Base-by-base conservation (phyloP, 306 rosid genomes). In the Fragaria ananassa region DNA sequence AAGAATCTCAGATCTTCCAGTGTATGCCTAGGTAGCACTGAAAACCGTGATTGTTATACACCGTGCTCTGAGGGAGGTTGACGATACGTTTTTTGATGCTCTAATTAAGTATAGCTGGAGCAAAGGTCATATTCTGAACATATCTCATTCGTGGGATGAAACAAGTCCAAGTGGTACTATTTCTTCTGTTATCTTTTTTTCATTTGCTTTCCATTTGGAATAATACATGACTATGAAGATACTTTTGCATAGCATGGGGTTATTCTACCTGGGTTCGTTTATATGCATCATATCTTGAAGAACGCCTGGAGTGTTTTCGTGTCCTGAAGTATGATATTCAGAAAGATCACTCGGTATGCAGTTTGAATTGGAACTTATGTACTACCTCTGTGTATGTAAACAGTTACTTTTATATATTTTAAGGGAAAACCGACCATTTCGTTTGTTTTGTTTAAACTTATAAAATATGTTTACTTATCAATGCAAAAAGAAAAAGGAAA, bases 51-150 rank as follows among this genome's bases (percentile, higher is more conserved):
- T 75, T 34, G 49, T 75, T 29, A 27, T 75, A 11, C 78, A 75
- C 47, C 78, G 78, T 19, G 78, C 71, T 31, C 21, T 75, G 78
- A 44, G 71, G 70, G 78, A 75, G n/a, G 78, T 75, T 18, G 78
- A 62, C 47, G 46, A 61, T 2, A 17, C 71, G 10, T 63, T 75
- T 63, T 63, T 46, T n/a, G 78, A 75, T 6, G 71, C 68, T 5
- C 71, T 62, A 10, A 25, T 75, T 41, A 75, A 44, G 49, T 75
- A 63, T 75, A 63, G 78, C 78, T 46, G 56, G 69, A 75, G 71
- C 31, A 62, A 70, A 61, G 70, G 78, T 46, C 78, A 63, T 75
- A 62, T 75, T 12, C 70, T 74, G 58, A 62, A 63, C 35, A 27
- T 74, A 44, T 27, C 60, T 74, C 78, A 74, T 74, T 49, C 66